These are phyloP conservation scores for Fusarium subglutinans DNA, from an alignment of 2,329 filamentous ascomycete species.

Conservation along the genomic window DNA sequence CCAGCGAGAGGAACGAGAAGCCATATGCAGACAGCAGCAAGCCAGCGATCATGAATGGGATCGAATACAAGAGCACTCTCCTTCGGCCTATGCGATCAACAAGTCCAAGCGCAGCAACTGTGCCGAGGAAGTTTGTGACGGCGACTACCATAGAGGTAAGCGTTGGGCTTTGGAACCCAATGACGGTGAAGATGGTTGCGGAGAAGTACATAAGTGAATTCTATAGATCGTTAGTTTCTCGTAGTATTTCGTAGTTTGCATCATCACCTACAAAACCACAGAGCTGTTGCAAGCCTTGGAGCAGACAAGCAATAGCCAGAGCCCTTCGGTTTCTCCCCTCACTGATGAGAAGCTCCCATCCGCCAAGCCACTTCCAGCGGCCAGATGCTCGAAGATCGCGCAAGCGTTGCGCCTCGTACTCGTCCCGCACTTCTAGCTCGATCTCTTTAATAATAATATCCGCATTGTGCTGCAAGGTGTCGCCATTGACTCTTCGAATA, in stretches of 20 bases:
- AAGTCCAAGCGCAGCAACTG: slow-evolving; percentile 75
- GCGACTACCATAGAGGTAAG: slow-evolving; percentile 83
- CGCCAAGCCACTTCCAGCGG: slow-evolving; percentile 53
- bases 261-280: slow-evolving; percentile 75
- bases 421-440: slow-evolving; percentile 77
- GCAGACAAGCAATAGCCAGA: slow-evolving; percentile 82
- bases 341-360: slow-evolving; percentile 63
- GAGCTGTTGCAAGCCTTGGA: slow-evolving; percentile 89
- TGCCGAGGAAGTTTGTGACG: slow-evolving; percentile 84
- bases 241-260: neutral
- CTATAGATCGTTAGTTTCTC: slow-evolving; percentile 46
- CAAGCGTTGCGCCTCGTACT: slow-evolving; percentile 61
- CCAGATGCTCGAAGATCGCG: slow-evolving; percentile 43
- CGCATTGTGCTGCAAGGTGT: slow-evolving; percentile 57
- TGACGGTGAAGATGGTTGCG: slow-evolving; percentile 79
- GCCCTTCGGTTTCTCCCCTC: slow-evolving; percentile 76
- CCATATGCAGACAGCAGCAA: slow-evolving; percentile 76
- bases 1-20: slow-evolving; percentile 71
- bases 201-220: slow-evolving; percentile 95
- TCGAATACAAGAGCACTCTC: slow-evolving; percentile 80
- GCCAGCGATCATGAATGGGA: slow-evolving; percentile 84
- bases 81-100: slow-evolving; percentile 84
- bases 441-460: slow-evolving; percentile 74
- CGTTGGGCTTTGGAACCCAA: slow-evolving; percentile 82
- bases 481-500: slow-evolving; percentile 71